phyloP scores from a whole-genome alignment of 371 early-diverging fungal genomes.

The Mortierella sp. region DNA sequence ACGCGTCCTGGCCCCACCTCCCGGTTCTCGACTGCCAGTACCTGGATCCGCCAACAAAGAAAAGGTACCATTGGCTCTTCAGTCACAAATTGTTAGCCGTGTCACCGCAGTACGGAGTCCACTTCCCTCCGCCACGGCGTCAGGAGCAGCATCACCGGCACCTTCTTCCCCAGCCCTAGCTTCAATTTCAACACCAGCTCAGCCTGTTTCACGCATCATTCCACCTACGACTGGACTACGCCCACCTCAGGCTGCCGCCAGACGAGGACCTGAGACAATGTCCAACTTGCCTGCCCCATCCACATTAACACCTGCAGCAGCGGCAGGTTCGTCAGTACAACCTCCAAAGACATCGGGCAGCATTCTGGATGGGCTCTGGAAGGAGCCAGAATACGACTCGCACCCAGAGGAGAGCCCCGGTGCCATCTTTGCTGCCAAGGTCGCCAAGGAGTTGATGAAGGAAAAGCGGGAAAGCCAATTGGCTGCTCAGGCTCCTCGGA shows the following conservation, averaged over 20 bases:
- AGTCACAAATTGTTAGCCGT: conserved; percentile 23
- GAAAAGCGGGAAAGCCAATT: conserved; percentile 28
- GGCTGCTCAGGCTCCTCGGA: conserved; percentile 4
- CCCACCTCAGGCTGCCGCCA: conserved; percentile 27
- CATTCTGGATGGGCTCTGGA: conserved; percentile 46
- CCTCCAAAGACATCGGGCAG: conserved; percentile 18
- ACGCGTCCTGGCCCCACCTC: conserved; percentile 38
- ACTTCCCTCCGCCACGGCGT: neutral
- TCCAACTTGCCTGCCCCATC: neutral
- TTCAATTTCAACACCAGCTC: neutral
- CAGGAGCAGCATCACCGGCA: neutral
- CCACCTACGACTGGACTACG: conserved; percentile 23
- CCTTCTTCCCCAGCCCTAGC: neutral
- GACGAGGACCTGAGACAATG: conserved; percentile 3
- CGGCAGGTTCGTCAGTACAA: conserved; percentile 4
- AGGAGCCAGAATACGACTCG: conserved; percentile 34
- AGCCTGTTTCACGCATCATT: conserved; percentile 4
- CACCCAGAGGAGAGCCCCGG: conserved; percentile 46
- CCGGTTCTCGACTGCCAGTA: conserved; percentile 50
- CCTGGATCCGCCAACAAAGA: conserved; percentile 25
- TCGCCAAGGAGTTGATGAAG: conserved; percentile 43
- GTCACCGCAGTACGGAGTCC: conserved; percentile 15
- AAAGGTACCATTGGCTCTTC: conserved; percentile 27
- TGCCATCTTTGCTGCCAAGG: conserved; percentile 30
- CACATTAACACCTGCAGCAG: neutral